A percentile compares a stretch with the other conserved stretches of the same genome.
Conservation (phyloP, 768 basidiomycete genomes). For the Dacryopinax primogenitus region DNA sequence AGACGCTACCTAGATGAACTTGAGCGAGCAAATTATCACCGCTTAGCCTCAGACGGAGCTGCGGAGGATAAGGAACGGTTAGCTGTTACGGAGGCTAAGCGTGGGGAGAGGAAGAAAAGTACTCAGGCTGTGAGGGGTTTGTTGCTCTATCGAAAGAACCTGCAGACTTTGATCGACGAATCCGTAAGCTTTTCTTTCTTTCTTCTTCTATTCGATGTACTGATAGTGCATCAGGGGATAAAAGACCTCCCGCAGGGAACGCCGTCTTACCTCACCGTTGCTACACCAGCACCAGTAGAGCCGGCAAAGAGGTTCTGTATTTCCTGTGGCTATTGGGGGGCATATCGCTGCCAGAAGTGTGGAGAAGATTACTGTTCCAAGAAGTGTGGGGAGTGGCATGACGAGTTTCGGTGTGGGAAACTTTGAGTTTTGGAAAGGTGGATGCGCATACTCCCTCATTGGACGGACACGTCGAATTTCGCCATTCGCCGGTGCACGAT, state of each 20-base stretch:
- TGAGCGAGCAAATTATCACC: constrained; percentile 1
- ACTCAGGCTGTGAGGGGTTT: constrained; percentile 70
- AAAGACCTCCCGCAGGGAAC: constrained; percentile 38
- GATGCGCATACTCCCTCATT: too few species aligned
- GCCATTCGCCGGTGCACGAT: too few species aligned
- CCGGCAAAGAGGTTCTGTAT: constrained; percentile 65
- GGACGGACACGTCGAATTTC: too few species aligned
- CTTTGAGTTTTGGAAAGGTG: not conserved
- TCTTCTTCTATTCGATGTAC: not conserved
- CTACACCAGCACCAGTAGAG: constrained; percentile 43
- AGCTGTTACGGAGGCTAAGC: not conserved
- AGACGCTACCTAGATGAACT: constrained; percentile 1
- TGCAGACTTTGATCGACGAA: constrained; percentile 61
- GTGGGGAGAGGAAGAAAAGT: constrained; percentile 57
- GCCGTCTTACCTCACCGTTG: constrained; percentile 62
- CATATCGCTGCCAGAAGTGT: constrained; percentile 66
- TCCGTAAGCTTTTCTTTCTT: constrained; percentile 41
- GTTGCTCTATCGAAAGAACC: constrained; percentile 68
- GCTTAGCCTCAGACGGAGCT: not conserved
- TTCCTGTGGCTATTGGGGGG: constrained; percentile 77
- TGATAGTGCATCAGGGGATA: constrained; percentile 38
- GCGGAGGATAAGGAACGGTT: not conserved
- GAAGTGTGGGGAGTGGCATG: constrained; percentile 59
- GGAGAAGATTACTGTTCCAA: constrained; percentile 62
- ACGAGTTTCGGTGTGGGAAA: constrained; percentile 66